These are phyloP conservation scores for Saccharomycopsis selenospora DNA, from an alignment of 805 yeast species.

Conservation along the genomic window DNA sequence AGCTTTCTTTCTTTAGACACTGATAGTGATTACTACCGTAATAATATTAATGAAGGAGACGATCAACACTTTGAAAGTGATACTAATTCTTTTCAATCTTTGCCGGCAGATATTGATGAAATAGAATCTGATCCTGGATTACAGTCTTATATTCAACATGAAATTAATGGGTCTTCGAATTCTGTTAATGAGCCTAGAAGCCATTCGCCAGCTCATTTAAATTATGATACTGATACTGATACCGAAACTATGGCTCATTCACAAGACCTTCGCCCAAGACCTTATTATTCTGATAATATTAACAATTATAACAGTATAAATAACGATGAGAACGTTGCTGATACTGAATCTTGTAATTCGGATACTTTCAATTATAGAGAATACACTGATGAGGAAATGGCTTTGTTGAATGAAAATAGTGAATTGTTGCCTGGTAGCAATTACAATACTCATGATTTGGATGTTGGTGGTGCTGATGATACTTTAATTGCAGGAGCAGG, in stretches of 20 bases:
- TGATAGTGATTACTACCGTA: constrained; percentile 26
- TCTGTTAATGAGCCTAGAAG: neutral
- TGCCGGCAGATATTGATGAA: constrained; percentile 17
- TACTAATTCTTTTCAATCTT: constrained; percentile 12
- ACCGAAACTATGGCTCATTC: neutral
- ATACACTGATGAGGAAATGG: constrained; percentile 16
- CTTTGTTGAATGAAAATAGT: constrained; percentile 25
- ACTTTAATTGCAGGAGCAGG: constrained; percentile 10
- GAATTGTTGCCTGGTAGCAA: constrained; percentile 6
- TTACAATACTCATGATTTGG: too few species aligned
- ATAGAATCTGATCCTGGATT: constrained; percentile 6
- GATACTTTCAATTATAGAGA: neutral
- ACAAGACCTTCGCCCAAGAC: neutral
- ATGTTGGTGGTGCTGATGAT: too few species aligned
- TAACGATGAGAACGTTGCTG: neutral
- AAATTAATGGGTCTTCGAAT: neutral
- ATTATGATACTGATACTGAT: constrained; percentile 8
- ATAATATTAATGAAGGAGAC: constrained; percentile 24
- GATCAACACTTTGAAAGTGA: constrained; percentile 25
- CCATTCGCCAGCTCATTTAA: neutral
- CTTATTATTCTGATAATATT: constrained; percentile 3
- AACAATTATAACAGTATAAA: neutral
- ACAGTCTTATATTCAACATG: neutral
- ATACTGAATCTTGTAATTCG: neutral
- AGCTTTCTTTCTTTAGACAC: constrained; percentile 36